phyloP scores from a whole-genome alignment of 495 filamentous ascomycete species.

The Niebla homalea region DNA sequence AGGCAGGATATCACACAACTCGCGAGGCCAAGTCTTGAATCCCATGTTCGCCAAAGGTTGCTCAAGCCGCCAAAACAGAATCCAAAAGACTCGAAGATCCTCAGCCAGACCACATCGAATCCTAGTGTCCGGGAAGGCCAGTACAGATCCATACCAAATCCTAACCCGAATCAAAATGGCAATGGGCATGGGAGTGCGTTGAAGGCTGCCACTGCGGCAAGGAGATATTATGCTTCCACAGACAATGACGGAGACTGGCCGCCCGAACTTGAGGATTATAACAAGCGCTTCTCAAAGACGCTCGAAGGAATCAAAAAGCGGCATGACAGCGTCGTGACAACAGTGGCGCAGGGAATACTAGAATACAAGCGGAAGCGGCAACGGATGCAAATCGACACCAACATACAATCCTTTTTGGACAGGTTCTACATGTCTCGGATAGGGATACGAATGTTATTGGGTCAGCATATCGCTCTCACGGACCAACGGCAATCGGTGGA shows the following conservation, averaged over 20 bases:
- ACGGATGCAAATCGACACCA: slow-evolving; percentile 94
- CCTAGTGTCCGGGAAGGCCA: slow-evolving; percentile 79
- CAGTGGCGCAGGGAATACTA: slow-evolving; percentile 84
- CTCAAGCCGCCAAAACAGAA: slow-evolving; percentile 54
- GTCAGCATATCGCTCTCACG: slow-evolving; percentile 92
- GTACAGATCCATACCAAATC: slow-evolving; percentile 58
- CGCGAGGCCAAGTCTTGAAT: slow-evolving; percentile 57
- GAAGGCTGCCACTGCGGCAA: slow-evolving; percentile 35
- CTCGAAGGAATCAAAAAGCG: slow-evolving; percentile 86
- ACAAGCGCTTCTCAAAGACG: slow-evolving; percentile 71
- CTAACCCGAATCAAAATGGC: slow-evolving; percentile 26
- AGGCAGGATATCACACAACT: slow-evolving; percentile 67
- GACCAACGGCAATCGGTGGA: slow-evolving; percentile 80
- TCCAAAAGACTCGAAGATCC: slow-evolving; percentile 46
- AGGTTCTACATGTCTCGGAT: slow-evolving; percentile 99
- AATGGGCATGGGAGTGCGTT: slow-evolving; percentile 40
- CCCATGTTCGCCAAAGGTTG: slow-evolving; percentile 66
- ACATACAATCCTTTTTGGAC: slow-evolving; percentile 92
- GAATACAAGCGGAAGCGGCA: slow-evolving; percentile 96
- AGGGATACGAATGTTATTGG: slow-evolving; percentile 96
- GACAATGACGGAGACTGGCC: slow-evolving; percentile 87
- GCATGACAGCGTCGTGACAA: slow-evolving; percentile 95
- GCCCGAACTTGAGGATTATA: slow-evolving; percentile 87
- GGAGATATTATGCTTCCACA: slow-evolving; percentile 83
- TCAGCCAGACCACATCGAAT: slow-evolving; percentile 75